Base-by-base conservation (phyloP, 2,329 filamentous ascomycete genomes). In the Clonostachys solani region DNA sequence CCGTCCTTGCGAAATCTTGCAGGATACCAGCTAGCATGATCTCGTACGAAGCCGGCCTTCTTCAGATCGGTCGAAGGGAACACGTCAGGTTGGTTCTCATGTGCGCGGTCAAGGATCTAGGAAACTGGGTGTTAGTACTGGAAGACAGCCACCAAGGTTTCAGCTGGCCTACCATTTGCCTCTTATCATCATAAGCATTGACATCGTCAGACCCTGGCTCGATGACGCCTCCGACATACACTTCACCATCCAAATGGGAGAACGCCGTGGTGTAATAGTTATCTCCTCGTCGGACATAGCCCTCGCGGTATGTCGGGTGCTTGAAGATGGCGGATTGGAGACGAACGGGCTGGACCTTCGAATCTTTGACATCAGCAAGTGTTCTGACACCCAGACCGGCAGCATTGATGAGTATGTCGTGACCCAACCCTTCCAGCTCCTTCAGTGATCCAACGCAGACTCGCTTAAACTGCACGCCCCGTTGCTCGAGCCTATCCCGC, bases 391-490 rank as follows among this genome's bases (percentile, higher is more conserved):
- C 52, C 2, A 36, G 15, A 6, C 51, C 51, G 5, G 36, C 47
- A 3, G 52, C 48, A 16, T 54, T 54, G 13, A 54, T 47, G 13
- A 54, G 51, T 6, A 53, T 23, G n/a, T 53, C 47, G 15, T 52
- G 51, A 5, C 49, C 51, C 6, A 53, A 23, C 15, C 44, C 45
- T 4, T 43, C 41, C 9, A 50, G 35, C 5, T 54, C 49, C 6
- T 34, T 36, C 7, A 54, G 40, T 0, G 51, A 47, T 2, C 40
- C 19, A 13, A 53, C 37, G 6, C 18, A 42, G 42, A 43, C 36
- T 6, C 52, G 42, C 19, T 40, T 43, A 35, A 54, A 54, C 5
- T 19, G 46, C 15, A 54, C 49, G 1, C 52, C 52, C 5, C 16
- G 35, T 10, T 19, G 19, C 42, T 52, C 47, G 5, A 54, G 49